Base-by-base conservation (phyloP, 805 yeast genomes). In the Wickerhamiella australiensis region DNA sequence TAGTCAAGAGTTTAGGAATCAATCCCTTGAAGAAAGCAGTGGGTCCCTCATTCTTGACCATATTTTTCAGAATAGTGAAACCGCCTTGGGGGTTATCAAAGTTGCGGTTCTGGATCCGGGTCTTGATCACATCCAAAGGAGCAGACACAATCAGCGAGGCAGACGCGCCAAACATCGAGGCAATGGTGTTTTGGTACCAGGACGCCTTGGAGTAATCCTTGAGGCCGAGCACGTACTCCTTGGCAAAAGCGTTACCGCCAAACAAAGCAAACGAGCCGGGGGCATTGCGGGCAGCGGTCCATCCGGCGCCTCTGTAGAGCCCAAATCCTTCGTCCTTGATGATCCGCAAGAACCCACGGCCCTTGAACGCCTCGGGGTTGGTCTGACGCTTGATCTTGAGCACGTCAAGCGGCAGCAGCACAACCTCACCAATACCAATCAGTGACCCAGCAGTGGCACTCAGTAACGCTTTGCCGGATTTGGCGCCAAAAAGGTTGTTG, bases 261-360 rank as follows among this genome's bases (percentile, higher is more conserved):
- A 92, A 92, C 51, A 92, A 73, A 15, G 97, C 95, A 64, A 92
- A 92, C 1, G 96, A 86, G 53, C 99, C 99, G 35, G 99, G 99
- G 2, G 97, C 96, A 66, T 92, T 92, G 77, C 99, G 82, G 41
- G 99, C 99, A 59, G 94, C 94, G 53, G 99, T 92, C 99, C 99
- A 92, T 52, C 96, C 97, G 95, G 96, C 88, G 57, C 99, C 99
- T 65, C 96, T 77, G 72, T 92, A 92, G 59, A 92, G 74, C 21
- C 92, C 86, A 52, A 86, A 75, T 17, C 98, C 97, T 70, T 92
- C 98, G 64, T 92, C 98, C 50, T 73, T 63, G 53, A 92, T 65
- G 61, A 92, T 85, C 68, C 77, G 82, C 57, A 88, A 53, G 70
- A 92, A 88, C 9, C 98, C 97, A 73, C 98, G 84, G 59, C 99